A percentile compares a stretch with the other conserved stretches of the same genome.
These are phyloP conservation scores for Colletotrichum agaves DNA, from an alignment of 2,329 filamentous ascomycete species.

Conservation along the genomic window DNA sequence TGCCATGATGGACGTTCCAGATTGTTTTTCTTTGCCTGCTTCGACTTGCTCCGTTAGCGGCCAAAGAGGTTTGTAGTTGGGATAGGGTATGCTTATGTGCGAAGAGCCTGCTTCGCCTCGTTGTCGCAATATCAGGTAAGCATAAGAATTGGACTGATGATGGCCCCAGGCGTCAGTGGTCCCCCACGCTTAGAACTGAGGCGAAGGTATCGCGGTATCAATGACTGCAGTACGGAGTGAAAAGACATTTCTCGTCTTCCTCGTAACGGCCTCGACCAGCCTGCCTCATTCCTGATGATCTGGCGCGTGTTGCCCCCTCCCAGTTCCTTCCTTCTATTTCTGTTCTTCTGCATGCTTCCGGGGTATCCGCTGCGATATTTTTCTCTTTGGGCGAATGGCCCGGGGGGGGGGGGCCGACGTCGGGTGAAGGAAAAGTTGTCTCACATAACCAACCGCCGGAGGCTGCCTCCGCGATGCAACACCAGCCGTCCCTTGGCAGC, in stretches of 20 bases:
- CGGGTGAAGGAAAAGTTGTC: slow-evolving; percentile 1
- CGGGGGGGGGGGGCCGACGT: neutral
- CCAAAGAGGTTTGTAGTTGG: neutral
- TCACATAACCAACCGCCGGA: slow-evolving; percentile 25
- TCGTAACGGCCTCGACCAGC: neutral
- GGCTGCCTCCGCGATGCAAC: slow-evolving; percentile 24
- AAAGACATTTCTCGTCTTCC: neutral
- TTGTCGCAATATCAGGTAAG: neutral
- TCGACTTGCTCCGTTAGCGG: neutral
- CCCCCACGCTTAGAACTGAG: too few relatives aligned
- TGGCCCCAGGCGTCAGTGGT: too few relatives aligned
- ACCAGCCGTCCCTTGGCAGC: slow-evolving; percentile 12
- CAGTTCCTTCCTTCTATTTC: slow-evolving; percentile 15
- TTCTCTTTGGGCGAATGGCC: too few relatives aligned
- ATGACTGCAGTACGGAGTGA: too few relatives aligned
- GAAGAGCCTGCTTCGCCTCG: neutral
- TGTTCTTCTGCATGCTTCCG: neutral
- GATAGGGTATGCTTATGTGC: too few relatives aligned
- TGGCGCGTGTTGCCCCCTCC: neutral
- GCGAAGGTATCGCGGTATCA: too few relatives aligned
- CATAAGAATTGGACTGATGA: too few relatives aligned
- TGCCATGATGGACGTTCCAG: too few relatives aligned
- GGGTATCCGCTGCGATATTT: neutral
- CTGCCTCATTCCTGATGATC: neutral
- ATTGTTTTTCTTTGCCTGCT: neutral